Evolutionary conservation across 108 stramenopile genomes (phyloP).

Genomic region (Cyclostephanos tholiformis): DNA sequence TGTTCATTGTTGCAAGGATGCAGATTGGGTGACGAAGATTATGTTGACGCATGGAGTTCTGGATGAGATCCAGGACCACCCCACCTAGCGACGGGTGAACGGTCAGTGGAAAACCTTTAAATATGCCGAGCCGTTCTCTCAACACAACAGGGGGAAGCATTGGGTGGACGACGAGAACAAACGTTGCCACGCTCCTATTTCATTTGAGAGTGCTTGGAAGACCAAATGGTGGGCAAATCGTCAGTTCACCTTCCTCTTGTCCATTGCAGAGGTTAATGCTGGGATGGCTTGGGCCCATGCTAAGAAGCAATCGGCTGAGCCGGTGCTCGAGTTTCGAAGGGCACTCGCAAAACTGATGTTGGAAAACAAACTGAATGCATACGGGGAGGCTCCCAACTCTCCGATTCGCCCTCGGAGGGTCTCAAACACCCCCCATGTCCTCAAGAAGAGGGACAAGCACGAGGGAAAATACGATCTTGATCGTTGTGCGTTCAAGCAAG

Average conservation of each 20-base stretch:
- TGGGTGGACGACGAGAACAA: constrained; percentile 14
- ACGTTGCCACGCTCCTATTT: constrained; percentile 23
- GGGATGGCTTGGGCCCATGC: neutral
- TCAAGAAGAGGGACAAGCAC: no score
- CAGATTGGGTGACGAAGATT: constrained; percentile 10
- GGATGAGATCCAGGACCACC: neutral
- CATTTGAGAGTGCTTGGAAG: constrained; percentile 12
- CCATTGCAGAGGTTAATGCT: constrained; percentile 3
- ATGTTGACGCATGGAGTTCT: constrained; percentile 18
- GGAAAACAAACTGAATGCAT: no score
- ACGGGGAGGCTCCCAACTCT: no score
- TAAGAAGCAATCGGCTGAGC: no score
- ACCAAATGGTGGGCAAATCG: constrained; percentile 22
- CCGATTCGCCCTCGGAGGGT: no score
- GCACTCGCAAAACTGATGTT: no score
- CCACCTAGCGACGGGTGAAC: neutral
- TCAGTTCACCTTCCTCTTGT: constrained; percentile 10
- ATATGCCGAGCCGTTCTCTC: constrained; percentile 16
- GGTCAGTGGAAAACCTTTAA: constrained; percentile 4
- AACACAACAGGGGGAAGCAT: constrained; percentile 5
- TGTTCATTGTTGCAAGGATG: constrained; percentile 20
- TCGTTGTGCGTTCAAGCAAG: no score
- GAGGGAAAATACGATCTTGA: no score
- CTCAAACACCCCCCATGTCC: no score
- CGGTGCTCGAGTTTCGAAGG: no score